Evolutionary conservation across 208 protist species (phyloP).

Genomic region (Leishmania major): DNA sequence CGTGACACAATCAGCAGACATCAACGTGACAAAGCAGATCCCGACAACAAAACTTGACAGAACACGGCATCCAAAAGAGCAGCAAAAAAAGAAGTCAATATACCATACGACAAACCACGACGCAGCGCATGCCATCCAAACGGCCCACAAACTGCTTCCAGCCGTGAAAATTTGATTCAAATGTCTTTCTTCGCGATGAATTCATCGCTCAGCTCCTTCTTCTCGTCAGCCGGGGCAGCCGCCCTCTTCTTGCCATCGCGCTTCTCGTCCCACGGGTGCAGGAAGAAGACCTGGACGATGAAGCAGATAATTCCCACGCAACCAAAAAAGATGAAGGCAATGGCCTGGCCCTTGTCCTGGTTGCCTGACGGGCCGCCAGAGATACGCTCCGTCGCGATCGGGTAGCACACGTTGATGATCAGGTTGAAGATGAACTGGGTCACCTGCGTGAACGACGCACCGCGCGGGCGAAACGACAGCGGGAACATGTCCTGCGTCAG

Average conservation of each 20-base stretch:
- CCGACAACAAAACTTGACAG: no score
- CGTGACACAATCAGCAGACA: no score
- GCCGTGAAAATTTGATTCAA: no score
- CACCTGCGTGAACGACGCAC: constrained; percentile 67
- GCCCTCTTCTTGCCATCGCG: constrained; percentile 16
- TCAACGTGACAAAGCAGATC: no score
- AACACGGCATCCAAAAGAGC: not conserved
- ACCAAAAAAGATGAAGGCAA: constrained; percentile 90
- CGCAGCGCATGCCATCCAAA: not conserved
- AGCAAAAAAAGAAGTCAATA: no score
- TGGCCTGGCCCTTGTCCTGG: constrained; percentile 88
- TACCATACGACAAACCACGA: not conserved
- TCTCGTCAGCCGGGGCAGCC: not conserved
- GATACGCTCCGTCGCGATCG: constrained; percentile 74
- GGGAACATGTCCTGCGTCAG: constrained; percentile 88
- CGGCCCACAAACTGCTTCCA: fast-evolving
- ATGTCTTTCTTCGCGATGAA: not conserved
- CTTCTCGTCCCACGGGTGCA: constrained; percentile 65
- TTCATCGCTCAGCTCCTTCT: constrained; percentile 11
- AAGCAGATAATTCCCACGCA: constrained; percentile 68
- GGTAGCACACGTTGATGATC: constrained; percentile 89
- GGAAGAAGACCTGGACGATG: constrained; percentile 75
- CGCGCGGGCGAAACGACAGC: constrained; percentile 70
- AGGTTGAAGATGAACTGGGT: constrained; percentile 87
- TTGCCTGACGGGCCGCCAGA: constrained; percentile 80